Conservation (phyloP, 1,284 basidiomycete species). For the Marasmius fiardii region DNA sequence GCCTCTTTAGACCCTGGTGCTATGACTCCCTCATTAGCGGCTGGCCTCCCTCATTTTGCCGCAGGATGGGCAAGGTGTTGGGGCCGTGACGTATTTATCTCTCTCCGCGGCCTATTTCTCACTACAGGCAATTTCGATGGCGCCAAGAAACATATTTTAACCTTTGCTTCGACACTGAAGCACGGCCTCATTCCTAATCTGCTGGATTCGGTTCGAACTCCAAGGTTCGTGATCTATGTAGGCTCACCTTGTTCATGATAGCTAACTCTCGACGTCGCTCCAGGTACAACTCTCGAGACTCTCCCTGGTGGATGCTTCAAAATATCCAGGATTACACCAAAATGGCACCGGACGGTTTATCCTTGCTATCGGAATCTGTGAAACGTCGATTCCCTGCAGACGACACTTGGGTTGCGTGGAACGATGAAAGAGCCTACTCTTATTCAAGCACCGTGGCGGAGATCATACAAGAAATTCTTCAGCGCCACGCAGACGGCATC, state of each 20-base stretch:
- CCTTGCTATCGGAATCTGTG: constrained; percentile 79
- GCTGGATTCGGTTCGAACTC: constrained; percentile 81
- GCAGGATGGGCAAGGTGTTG: constrained; percentile 92
- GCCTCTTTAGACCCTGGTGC: constrained; percentile 78
- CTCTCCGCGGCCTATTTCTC: constrained; percentile 86
- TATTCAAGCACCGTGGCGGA: constrained; percentile 85
- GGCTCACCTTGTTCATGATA: constrained; percentile 14
- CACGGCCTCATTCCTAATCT: constrained; percentile 93
- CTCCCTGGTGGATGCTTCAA: constrained; percentile 98
- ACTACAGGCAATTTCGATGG: constrained; percentile 87
- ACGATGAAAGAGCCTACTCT: constrained; percentile 81
- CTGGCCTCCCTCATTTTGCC: constrained; percentile 92
- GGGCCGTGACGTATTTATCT: constrained; percentile 97
- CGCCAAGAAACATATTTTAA: constrained; percentile 84
- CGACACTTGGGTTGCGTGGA: constrained; percentile 92
- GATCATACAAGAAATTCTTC: constrained; percentile 93
- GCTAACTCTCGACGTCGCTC: too few species aligned
- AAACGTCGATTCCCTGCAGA: constrained; percentile 92
- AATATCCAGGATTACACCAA: constrained; percentile 94
- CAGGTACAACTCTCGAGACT: constrained; percentile 89
- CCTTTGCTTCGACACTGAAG: constrained; percentile 83
- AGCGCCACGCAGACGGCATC: constrained; percentile 91
- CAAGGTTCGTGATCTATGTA: constrained; percentile 53
- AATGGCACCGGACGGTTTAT: constrained; percentile 81
- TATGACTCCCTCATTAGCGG: constrained; percentile 79